Evolutionary conservation across 2,329 filamentous ascomycete species (phyloP).

Genomic region (Phoma sp.): DNA sequence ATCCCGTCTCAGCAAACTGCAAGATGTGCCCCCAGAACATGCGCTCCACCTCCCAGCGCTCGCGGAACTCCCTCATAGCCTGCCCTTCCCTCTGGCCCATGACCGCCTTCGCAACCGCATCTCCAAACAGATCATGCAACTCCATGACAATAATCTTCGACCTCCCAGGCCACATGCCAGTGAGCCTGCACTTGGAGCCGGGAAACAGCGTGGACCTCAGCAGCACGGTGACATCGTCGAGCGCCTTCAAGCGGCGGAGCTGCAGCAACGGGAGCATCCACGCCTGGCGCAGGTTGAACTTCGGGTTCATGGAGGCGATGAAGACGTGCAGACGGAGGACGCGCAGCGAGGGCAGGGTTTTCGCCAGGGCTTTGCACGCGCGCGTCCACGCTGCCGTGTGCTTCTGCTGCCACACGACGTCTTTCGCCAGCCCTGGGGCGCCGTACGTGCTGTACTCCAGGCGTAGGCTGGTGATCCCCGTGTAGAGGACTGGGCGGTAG

Average conservation of each 20-base stretch:
- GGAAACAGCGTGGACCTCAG: conserved; percentile 14
- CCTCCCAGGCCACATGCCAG: conserved; percentile 12
- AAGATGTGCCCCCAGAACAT: conserved; percentile 20
- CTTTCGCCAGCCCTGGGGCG: conserved; percentile 10
- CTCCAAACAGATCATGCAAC: conserved; percentile 36
- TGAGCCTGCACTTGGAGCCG: conserved; percentile 8
- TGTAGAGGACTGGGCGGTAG: conserved; percentile 29
- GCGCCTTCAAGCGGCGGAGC: conserved; percentile 29
- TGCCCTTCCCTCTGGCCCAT: conserved; percentile 34
- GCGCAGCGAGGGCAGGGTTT: conserved; percentile 28
- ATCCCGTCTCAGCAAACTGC: conserved; percentile 12
- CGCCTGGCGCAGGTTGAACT: conserved; percentile 29
- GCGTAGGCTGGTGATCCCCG: too few relatives aligned
- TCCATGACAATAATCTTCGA: conserved; percentile 19
- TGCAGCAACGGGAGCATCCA: conserved; percentile 38
- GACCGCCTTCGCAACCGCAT: conserved; percentile 34
- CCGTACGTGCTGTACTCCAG: conserved; percentile 42
- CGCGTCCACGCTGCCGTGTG: conserved; percentile 31
- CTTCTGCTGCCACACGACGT: conserved; percentile 34
- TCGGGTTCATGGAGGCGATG: conserved; percentile 23
- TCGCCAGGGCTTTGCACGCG: conserved; percentile 28
- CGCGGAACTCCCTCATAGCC: conserved; percentile 35
- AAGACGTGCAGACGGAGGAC: conserved; percentile 30
- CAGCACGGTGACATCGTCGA: not conserved
- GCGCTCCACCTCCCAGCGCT: conserved; percentile 30